These are phyloP conservation scores for Fomitopsis pulvina DNA, from an alignment of 768 basidiomycete species.

Conservation along the genomic window DNA sequence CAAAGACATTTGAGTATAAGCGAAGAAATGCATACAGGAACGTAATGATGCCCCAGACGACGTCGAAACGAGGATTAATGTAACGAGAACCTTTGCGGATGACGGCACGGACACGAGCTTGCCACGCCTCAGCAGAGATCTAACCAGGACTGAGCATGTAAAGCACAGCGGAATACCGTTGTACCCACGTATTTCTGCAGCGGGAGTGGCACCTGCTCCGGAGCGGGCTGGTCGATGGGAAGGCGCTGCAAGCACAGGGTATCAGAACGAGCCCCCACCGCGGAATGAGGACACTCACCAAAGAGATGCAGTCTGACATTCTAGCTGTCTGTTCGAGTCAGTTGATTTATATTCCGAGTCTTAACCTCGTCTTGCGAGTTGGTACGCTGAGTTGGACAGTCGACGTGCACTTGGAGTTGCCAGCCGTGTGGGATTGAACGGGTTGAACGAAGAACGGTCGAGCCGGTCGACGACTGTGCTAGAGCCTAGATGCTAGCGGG, in stretches of 20 bases:
- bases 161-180: not conserved
- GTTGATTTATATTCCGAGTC: no score
- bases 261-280: not conserved
- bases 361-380: constrained; percentile 7
- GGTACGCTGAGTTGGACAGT: constrained; percentile 10
- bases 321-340: not conserved
- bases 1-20: constrained; percentile 1
- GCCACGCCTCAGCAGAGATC: constrained; percentile 41
- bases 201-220: constrained; percentile 17
- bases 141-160: constrained; percentile 12
- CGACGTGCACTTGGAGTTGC: not conserved
- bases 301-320: not conserved
- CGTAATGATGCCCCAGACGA: constrained; percentile 31
- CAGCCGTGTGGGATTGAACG: not conserved
- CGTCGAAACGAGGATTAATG: constrained; percentile 39
- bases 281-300: not conserved
- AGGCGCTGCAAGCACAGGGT: constrained; percentile 10
- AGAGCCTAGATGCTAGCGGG: not conserved
- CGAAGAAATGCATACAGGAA: constrained; percentile 30
- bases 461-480: constrained; percentile 20
- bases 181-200: constrained; percentile 30
- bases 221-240: constrained; percentile 12
- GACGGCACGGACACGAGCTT: constrained; percentile 32
- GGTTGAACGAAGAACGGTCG: constrained; percentile 17
- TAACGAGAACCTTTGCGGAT: constrained; percentile 31